phyloP scores from a whole-genome alignment of 176 grass and related monocot genomes.

The Avena atlantica region DNA sequence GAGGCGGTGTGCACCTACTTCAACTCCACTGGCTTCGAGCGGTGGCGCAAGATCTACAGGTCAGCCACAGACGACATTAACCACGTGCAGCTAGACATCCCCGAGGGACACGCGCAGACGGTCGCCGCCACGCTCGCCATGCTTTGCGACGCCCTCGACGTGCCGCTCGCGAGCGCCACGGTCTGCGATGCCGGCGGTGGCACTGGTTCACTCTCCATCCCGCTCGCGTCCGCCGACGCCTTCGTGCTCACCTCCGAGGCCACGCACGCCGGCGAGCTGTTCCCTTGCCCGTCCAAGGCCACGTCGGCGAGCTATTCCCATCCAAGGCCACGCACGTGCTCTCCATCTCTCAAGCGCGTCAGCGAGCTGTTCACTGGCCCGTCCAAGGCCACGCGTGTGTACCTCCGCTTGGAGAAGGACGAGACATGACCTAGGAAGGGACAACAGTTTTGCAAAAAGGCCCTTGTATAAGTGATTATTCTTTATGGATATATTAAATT shows the following conservation, averaged over 20 bases:
- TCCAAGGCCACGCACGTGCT: too few relatives aligned
- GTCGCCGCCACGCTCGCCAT: constrained; percentile 67
- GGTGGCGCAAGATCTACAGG: constrained; percentile 93
- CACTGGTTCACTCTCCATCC: constrained; percentile 77
- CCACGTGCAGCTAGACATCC: constrained; percentile 96
- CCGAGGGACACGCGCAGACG: constrained; percentile 79
- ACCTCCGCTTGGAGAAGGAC: constrained; percentile 75
- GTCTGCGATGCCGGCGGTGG: constrained; percentile 88
- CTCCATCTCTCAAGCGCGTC: constrained; percentile 84
- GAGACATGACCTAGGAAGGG: too few relatives aligned
- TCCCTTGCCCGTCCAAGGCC: too few relatives aligned
- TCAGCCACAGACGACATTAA: constrained; percentile 76
- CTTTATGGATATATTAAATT: too few relatives aligned
- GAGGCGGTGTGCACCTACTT: constrained; percentile 91
- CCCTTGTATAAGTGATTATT: too few relatives aligned
- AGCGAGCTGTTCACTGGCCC: constrained; percentile 87
- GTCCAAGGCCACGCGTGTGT: constrained; percentile 85
- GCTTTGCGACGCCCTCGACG: constrained; percentile 60
- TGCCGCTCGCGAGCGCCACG: constrained; percentile 53
- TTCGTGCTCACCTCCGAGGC: constrained; percentile 65
- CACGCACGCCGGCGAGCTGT: too few relatives aligned
- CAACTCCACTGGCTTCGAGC: constrained; percentile 87
- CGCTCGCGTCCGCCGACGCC: constrained; percentile 66
- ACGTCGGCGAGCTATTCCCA: too few relatives aligned
- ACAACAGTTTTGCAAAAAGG: too few relatives aligned